Conservation (phyloP, 2,329 filamentous ascomycete species). For the Stachybotrys elegans region DNA sequence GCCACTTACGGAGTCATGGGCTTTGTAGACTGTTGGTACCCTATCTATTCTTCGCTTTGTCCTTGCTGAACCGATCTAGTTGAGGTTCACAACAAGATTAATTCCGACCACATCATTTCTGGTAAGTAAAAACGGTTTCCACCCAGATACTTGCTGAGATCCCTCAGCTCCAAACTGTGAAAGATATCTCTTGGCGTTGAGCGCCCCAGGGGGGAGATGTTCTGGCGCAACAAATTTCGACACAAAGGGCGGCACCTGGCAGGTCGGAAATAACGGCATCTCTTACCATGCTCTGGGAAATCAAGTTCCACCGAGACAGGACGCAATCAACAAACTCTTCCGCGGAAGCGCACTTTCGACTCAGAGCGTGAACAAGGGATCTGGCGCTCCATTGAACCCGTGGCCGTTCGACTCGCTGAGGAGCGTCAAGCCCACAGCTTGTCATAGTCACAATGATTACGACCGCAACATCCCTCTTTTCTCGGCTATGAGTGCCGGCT, state of each 20-base stretch:
- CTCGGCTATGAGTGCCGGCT: slow-evolving; percentile 55
- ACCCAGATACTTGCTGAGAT: slow-evolving; percentile 2
- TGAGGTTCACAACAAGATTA: slow-evolving; percentile 14
- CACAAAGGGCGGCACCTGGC: slow-evolving; percentile 15
- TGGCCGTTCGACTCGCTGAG: slow-evolving; percentile 12
- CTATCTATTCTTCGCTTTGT: neutral
- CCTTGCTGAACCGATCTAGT: slow-evolving; percentile 5
- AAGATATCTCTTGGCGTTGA: slow-evolving; percentile 6
- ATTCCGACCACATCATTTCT: slow-evolving; percentile 8
- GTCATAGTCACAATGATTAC: slow-evolving; percentile 69
- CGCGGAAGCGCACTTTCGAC: slow-evolving; percentile 7
- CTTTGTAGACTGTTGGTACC: slow-evolving; percentile 11
- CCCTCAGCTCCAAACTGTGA: slow-evolving; percentile 3
- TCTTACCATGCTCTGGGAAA: slow-evolving; percentile 13
- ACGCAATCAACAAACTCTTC: slow-evolving; percentile 12
- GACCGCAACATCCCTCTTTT: slow-evolving; percentile 59
- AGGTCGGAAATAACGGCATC: slow-evolving; percentile 11
- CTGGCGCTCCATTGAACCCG: slow-evolving; percentile 10
- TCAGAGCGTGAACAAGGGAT: slow-evolving; percentile 11
- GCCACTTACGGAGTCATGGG: slow-evolving; percentile 10
- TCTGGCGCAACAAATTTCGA: slow-evolving; percentile 12
- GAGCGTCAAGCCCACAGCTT: slow-evolving; percentile 20
- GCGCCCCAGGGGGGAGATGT: slow-evolving; percentile 11
- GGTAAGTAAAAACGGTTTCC: slow-evolving; percentile 3
- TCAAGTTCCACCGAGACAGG: slow-evolving; percentile 5